Evolutionary conservation across 768 basidiomycete genomes (phyloP).

Genomic region (Nidularia pulvinata): DNA sequence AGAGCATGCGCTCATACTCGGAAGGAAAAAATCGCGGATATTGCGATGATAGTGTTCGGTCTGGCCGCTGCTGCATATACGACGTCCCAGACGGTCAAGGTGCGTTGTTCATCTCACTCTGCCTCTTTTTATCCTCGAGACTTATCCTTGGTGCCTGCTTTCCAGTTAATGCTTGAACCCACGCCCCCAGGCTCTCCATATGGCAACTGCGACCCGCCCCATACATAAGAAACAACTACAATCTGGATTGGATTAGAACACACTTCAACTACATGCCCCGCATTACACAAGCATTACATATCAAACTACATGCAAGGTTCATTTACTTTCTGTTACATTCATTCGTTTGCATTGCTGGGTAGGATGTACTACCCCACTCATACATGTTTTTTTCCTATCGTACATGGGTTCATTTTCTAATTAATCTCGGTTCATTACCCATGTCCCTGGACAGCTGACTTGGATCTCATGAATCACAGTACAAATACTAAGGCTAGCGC

Average conservation of each 20-base stretch:
- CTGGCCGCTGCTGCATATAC: constrained; percentile 74
- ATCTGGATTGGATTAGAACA: background rate
- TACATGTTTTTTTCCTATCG: no score
- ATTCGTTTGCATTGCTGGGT: no score
- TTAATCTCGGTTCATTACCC: no score
- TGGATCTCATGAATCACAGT: no score
- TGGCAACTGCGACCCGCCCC: constrained; percentile 21
- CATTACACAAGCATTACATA: no score
- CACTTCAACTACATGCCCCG: no score
- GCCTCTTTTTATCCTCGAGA: background rate
- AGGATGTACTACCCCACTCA: no score
- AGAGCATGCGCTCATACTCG: constrained; percentile 79
- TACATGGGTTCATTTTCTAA: no score
- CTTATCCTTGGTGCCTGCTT: constrained; percentile 4
- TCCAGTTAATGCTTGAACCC: constrained; percentile 63
- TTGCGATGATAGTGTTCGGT: constrained; percentile 77
- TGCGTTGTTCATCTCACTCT: constrained; percentile 23
- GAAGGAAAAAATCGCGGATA: constrained; percentile 66
- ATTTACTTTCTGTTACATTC: no score
- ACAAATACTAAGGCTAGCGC: no score
- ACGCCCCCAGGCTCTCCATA: constrained; percentile 32
- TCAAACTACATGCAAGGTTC: no score
- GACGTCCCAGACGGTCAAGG: constrained; percentile 75
- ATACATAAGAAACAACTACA: background rate
- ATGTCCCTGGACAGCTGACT: no score